Evolutionary conservation across 306 rosid species (phyloP).

Genomic region (Canavalia gladiata): DNA sequence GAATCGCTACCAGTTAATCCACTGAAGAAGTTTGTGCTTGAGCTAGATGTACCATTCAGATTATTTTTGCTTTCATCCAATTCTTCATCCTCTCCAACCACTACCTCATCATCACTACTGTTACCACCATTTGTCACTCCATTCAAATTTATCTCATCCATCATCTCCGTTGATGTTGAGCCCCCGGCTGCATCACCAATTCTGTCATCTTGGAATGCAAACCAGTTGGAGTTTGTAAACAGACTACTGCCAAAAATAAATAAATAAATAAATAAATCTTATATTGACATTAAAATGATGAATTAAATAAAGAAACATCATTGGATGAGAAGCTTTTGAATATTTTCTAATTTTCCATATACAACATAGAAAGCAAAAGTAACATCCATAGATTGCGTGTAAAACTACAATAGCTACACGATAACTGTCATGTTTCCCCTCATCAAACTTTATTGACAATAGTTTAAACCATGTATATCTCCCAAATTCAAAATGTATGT

Average conservation of each 20-base stretch:
- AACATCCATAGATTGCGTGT: neutral
- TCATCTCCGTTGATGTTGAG: slow-evolving; percentile 73
- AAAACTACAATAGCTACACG: neutral
- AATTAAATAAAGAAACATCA: neutral
- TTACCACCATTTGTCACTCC: slow-evolving; percentile 78
- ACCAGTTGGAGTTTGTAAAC: slow-evolving; percentile 98
- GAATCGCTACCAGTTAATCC: slow-evolving; percentile 64
- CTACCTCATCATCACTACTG: slow-evolving; percentile 95
- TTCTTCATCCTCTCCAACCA: slow-evolving; percentile 88
- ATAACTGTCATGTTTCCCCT: slow-evolving; percentile 12
- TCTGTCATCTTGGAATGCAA: slow-evolving; percentile 95
- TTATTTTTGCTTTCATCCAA: slow-evolving; percentile 66
- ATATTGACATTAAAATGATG: slow-evolving; percentile 26
- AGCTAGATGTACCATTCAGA: slow-evolving; percentile 67
- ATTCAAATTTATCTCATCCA: slow-evolving; percentile 90
- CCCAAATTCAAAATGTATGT: neutral
- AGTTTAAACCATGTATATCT: neutral
- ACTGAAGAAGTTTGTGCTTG: slow-evolving; percentile 57
- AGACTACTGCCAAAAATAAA: slow-evolving; percentile 70
- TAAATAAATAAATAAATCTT: slow-evolving; percentile 2
- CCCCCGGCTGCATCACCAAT: slow-evolving; percentile 66
- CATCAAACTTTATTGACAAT: slow-evolving; percentile 6
- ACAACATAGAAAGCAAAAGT: slow-evolving; percentile 20
- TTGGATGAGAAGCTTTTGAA: slow-evolving; percentile 4
- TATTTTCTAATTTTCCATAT: slow-evolving; percentile 2